Evolutionary conservation across 1,139 yeast genomes (phyloP).

Genomic region (Starmera stellimalicola): DNA sequence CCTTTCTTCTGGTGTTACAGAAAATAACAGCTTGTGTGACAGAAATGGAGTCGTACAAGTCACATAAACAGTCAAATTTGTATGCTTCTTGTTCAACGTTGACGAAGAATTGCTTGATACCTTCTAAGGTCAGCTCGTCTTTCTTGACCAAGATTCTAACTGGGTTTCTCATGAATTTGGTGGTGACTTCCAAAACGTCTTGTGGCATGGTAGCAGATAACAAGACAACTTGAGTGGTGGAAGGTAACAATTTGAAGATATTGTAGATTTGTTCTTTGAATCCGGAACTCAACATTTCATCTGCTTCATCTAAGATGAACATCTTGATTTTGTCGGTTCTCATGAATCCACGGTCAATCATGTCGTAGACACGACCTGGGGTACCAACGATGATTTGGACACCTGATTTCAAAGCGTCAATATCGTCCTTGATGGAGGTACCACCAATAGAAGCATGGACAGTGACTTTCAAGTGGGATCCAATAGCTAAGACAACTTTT

Average conservation of each 20-base stretch:
- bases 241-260: conserved; percentile 89
- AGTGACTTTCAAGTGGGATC: conserved; percentile 85
- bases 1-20: conserved; percentile 99
- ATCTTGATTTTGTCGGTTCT: conserved; percentile 86
- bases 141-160: conserved; percentile 95
- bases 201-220: conserved; percentile 97
- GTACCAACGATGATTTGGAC: conserved; percentile 98
- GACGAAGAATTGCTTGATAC: conserved; percentile 94
- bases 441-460: conserved; percentile 99
- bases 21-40: conserved; percentile 98
- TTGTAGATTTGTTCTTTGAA: conserved; percentile 97
- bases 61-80: conserved; percentile 95
- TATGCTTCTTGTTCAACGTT: conserved; percentile 88
- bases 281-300: conserved; percentile 95
- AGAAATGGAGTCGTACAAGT: conserved; percentile 93
- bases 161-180: conserved; percentile 96
- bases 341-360: conserved; percentile 91
- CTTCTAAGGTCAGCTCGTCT: conserved; percentile 97
- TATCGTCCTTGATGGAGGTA: conserved; percentile 85
- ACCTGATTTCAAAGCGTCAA: conserved; percentile 84
- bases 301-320: conserved; percentile 99
- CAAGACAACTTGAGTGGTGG: conserved; percentile 91
- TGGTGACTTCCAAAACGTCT: conserved; percentile 93
- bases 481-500: conserved; percentile 89
- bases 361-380: conserved; percentile 97